Percentiles rank a stretch among this genome's conserved stretches.
phyloP scores from a whole-genome alignment of 164 flowering plant species.

The Brasenia schreberi region DNA sequence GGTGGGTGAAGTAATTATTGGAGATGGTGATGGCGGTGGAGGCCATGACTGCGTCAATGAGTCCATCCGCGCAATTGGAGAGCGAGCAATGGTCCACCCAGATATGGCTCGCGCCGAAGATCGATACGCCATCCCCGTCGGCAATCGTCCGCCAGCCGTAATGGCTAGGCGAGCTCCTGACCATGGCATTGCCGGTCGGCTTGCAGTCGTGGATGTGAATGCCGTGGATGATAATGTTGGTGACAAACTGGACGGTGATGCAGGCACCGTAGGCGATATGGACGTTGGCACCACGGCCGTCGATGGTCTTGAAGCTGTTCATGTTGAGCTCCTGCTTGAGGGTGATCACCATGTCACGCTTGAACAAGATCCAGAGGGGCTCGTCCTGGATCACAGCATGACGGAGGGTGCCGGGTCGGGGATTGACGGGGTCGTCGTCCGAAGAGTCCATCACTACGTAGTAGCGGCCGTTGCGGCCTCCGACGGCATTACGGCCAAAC shows the following conservation, averaged over 20 bases:
- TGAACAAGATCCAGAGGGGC: constrained; percentile 54
- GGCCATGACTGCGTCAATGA: constrained; percentile 93
- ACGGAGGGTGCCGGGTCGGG: constrained; percentile 76
- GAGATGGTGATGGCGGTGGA: constrained; percentile 92
- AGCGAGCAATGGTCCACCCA: constrained; percentile 97
- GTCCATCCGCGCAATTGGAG: constrained; percentile 87
- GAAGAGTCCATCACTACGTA: constrained; percentile 76
- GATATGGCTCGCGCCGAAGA: constrained; percentile 81
- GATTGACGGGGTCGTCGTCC: constrained; percentile 81
- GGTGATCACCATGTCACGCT: constrained; percentile 30
- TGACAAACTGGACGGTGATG: constrained; percentile 30
- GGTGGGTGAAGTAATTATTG: constrained; percentile 84
- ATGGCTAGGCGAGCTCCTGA: constrained; percentile 35
- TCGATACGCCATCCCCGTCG: constrained; percentile 65
- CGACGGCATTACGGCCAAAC: constrained; percentile 84
- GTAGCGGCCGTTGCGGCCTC: constrained; percentile 87
- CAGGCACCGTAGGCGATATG: constrained; percentile 34
- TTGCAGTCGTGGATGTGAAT: constrained; percentile 34
- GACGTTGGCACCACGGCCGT: constrained; percentile 31
- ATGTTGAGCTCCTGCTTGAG: constrained; percentile 35
- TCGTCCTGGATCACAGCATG: constrained; percentile 87
- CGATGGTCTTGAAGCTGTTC: constrained; percentile 40
- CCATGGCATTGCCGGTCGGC: constrained; percentile 39
- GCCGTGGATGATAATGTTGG: constrained; percentile 32
- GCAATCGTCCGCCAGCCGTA: constrained; percentile 40